Evolutionary conservation across 2,329 filamentous ascomycete genomes (phyloP), one percentile per base, ranked within the genome.

Genomic region (Xylaria sp.): DNA sequence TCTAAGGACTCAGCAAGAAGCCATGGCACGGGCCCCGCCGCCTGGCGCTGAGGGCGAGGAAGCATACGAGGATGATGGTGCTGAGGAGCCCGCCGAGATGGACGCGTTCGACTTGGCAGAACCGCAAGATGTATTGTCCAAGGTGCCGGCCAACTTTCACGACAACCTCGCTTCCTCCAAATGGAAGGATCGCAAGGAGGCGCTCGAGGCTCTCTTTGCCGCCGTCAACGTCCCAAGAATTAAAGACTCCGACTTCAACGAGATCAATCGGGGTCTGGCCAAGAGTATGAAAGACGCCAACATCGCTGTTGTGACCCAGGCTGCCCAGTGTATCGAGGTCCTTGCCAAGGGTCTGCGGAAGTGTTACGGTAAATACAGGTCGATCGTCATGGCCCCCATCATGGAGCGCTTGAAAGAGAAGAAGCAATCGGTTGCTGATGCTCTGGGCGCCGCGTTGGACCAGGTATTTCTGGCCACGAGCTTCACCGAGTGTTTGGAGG

Each of bases 201-300:
- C 93, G 0, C 85, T 98, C 3, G 96, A 99, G 69, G 93, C 89
- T 10, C 85, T 97, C 0, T 91, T 90, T 73, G 87, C 87, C 15
- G 86, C 89, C 3, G 81, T 97, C 63, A 97, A 97, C 74, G 91
- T 97, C 46, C 94, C 95, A 15, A 88, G 91, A 69, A 97, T 99
- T 79, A 97, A 97, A 79, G 95, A 98, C 73, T 93, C 89, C 7
- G 91, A 93, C 63, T 98, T 94, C 76, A 89, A 91, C 78, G 95
- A 98, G 75, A 86, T 98, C 72, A 89, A 93, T 64, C 88, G 93
- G 68, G 91, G 89, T 4, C 85, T 98, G 63, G 95, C 96, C 52
- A 99, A 98, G 81, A 93, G 89, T 74, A 99, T 99, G 96, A 99
- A 99, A 80, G 97, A 99, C 74, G 96, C 97, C 74, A 99, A 99